Conservation (phyloP, 306 rosid genomes). For the Fragaria iinumae region DNA sequence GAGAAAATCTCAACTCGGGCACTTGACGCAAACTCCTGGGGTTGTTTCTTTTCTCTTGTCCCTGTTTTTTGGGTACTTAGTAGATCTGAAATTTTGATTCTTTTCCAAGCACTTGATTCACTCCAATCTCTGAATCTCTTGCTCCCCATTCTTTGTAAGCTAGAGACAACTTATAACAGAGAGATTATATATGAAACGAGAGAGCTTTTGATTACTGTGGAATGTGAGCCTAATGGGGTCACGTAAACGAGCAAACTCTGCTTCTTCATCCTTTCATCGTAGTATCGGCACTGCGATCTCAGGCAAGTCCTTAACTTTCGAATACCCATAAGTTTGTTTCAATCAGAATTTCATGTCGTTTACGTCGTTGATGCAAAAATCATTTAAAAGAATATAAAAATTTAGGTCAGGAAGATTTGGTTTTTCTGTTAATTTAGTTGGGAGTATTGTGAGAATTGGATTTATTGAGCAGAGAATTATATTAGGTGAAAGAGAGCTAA, state of each 20-base stretch:
- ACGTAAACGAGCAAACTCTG: constrained; percentile 13
- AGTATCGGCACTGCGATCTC: constrained; percentile 29
- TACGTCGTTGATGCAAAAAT: background rate
- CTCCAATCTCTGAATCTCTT: constrained; percentile 6
- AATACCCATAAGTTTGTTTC: background rate
- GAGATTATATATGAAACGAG: background rate
- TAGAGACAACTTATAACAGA: background rate
- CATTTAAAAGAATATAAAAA: background rate
- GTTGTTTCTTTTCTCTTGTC: background rate
- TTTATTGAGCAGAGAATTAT: background rate
- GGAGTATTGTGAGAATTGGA: constrained; percentile 4
- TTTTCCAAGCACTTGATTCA: background rate
- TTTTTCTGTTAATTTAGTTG: constrained; percentile 1
- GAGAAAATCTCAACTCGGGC: too few relatives aligned
- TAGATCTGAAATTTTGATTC: constrained; percentile 25
- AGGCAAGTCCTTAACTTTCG: constrained; percentile 30
- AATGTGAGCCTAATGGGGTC: constrained; percentile 32
- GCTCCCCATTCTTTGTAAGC: background rate
- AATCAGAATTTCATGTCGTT: background rate
- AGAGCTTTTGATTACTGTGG: constrained; percentile 23
- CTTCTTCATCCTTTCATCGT: constrained; percentile 24
- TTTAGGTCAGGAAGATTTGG: background rate
- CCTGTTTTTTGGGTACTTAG: background rate
- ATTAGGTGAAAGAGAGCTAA: background rate
- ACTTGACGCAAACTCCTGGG: constrained; percentile 1